Evolutionary conservation across 2,329 filamentous ascomycete species (phyloP).

Genomic region (Cryphonectria japonica): DNA sequence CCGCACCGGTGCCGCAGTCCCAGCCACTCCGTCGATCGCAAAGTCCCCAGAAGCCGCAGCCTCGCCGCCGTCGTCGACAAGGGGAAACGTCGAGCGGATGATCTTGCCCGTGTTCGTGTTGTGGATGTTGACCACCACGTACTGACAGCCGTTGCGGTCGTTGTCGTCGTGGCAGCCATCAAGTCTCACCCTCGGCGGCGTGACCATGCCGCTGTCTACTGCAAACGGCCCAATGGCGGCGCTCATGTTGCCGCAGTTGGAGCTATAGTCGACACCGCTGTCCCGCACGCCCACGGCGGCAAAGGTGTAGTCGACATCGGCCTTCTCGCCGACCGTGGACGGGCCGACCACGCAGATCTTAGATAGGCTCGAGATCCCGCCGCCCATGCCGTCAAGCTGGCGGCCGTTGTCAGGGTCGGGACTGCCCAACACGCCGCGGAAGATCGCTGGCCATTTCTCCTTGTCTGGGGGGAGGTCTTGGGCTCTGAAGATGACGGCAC

Average conservation of each 20-base stretch:
- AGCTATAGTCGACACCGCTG: conserved; percentile 63
- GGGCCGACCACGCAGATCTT: conserved; percentile 71
- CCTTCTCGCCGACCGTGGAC: conserved; percentile 48
- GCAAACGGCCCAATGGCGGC: conserved; percentile 69
- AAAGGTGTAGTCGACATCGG: conserved; percentile 73
- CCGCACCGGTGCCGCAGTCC: conserved; percentile 40
- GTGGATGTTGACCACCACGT: conserved; percentile 58
- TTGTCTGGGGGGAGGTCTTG: conserved; percentile 54
- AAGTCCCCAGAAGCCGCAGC: conserved; percentile 42
- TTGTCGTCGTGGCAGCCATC: neutral
- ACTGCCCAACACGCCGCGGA: conserved; percentile 64
- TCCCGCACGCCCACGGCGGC: conserved; percentile 68
- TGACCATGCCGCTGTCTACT: conserved; percentile 56
- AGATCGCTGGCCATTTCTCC: conserved; percentile 55
- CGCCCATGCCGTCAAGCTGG: conserved; percentile 74
- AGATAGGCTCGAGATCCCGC: conserved; percentile 68
- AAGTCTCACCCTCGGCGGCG: conserved; percentile 26
- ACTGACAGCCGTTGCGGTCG: conserved; percentile 32
- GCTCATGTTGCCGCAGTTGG: conserved; percentile 79
- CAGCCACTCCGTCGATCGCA: conserved; percentile 46
- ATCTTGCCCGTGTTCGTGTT: conserved; percentile 74
- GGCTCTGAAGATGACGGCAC: conserved; percentile 63
- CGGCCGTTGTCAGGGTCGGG: conserved; percentile 67
- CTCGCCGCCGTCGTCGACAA: conserved; percentile 39
- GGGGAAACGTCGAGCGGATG: conserved; percentile 43